Conservation (phyloP, 1,284 basidiomycete genomes). For the Microstroma glucosiphilum region DNA sequence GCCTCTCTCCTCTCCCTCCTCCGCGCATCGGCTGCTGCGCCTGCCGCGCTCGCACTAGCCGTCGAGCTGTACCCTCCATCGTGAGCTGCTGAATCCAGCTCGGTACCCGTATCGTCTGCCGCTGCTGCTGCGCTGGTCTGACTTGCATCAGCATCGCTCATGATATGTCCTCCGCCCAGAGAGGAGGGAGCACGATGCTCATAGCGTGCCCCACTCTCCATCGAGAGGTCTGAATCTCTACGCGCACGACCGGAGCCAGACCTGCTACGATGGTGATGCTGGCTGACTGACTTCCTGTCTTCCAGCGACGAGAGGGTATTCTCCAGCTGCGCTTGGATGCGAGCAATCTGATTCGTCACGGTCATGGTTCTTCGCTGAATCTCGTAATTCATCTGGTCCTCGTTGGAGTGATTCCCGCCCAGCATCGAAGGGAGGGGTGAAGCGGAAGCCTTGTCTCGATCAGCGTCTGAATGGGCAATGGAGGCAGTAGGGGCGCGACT, state of each 20-base stretch:
- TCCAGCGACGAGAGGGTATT: constrained; percentile 39
- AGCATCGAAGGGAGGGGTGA: not conserved
- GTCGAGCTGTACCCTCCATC: not conserved
- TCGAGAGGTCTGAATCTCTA: constrained; percentile 22
- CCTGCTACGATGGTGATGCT: constrained; percentile 24
- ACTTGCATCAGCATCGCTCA: not conserved
- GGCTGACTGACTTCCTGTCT: constrained; percentile 26
- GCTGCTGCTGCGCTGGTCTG: not conserved
- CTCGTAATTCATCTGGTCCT: constrained; percentile 46
- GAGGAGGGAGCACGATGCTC: constrained; percentile 27
- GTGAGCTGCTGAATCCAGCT: not conserved
- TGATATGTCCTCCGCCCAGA: constrained; percentile 14
- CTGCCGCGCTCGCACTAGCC: not conserved
- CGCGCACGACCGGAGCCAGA: constrained; percentile 17
- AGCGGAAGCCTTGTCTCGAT: not conserved
- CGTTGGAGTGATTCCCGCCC: constrained; percentile 32
- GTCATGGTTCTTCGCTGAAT: constrained; percentile 38
- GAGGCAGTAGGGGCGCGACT: constrained; percentile 2
- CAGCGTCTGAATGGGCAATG: constrained; percentile 8
- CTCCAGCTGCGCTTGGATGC: constrained; percentile 45
- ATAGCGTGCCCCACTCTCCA: constrained; percentile 21
- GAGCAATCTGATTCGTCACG: constrained; percentile 42
- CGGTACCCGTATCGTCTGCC: not conserved
- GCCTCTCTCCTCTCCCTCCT: not conserved
- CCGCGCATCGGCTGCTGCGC: not conserved